phyloP scores from a whole-genome alignment of 805 yeast genomes.

The Nakazawaea ambrosiae region DNA sequence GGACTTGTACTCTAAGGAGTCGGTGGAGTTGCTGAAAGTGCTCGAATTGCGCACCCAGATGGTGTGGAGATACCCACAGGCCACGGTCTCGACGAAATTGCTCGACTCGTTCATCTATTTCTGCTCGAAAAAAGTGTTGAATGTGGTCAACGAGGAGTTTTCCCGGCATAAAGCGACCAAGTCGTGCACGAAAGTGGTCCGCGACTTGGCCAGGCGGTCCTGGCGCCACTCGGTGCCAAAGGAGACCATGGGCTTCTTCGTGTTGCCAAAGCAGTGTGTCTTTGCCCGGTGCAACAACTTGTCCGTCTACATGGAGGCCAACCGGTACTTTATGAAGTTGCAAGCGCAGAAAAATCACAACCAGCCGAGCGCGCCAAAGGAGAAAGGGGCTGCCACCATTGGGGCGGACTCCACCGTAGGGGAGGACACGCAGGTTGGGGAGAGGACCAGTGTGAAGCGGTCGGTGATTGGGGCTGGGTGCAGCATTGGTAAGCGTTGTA shows the following conservation, averaged over 20 bases:
- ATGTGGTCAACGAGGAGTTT: conserved; percentile 34
- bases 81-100: conserved; percentile 69
- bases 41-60: conserved; percentile 77
- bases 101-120: conserved; percentile 70
- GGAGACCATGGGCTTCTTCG: conserved; percentile 62
- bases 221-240: conserved; percentile 68
- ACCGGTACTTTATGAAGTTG: conserved; percentile 63
- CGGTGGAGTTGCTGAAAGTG: conserved; percentile 64
- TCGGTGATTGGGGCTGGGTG: conserved; percentile 74
- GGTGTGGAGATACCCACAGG: conserved; percentile 81
- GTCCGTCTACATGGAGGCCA: conserved; percentile 84
- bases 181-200: conserved; percentile 59
- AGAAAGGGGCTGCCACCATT: conserved; percentile 59
- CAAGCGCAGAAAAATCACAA: conserved; percentile 39
- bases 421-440: conserved; percentile 59
- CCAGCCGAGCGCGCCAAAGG: conserved; percentile 27
- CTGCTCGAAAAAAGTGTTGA: conserved; percentile 46
- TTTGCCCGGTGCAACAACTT: conserved; percentile 77
- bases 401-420: conserved; percentile 88
- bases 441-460: conserved; percentile 79
- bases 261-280: conserved; percentile 60
- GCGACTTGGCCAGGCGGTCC: conserved; percentile 86
- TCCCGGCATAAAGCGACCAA: conserved; percentile 26
- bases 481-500: conserved; percentile 76
- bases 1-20: conserved; percentile 65